Conservation (phyloP, 495 filamentous ascomycete genomes). For the Penicillium malachiteum region DNA sequence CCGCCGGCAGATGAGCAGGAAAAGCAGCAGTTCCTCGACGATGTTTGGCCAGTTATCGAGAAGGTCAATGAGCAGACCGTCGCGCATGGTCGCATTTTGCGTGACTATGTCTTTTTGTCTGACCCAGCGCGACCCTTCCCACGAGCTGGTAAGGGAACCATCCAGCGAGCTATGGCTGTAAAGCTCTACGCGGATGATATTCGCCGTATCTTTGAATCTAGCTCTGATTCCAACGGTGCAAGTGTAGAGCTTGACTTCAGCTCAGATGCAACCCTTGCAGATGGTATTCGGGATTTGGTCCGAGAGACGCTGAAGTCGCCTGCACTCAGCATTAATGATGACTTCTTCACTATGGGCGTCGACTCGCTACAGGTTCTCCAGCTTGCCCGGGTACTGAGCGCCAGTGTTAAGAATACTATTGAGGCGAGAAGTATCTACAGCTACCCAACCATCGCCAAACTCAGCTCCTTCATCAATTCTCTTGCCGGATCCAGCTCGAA, state of each 20-base stretch:
- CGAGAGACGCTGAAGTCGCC: slow-evolving; percentile 12
- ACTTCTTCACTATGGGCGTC: slow-evolving; percentile 54
- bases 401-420: slow-evolving; percentile 2
- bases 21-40: slow-evolving; percentile 21
- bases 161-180: slow-evolving; percentile 46
- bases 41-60: slow-evolving; percentile 46
- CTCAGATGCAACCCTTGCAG: slow-evolving; percentile 5
- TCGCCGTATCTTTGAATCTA: slow-evolving; percentile 38
- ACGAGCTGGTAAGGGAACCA: slow-evolving; percentile 54
- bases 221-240: slow-evolving; percentile 13
- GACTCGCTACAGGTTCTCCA: slow-evolving; percentile 41
- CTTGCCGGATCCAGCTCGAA: neutral
- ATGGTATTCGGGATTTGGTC: slow-evolving; percentile 11
- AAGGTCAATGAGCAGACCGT: slow-evolving; percentile 42
- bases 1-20: neutral
- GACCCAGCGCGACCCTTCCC: slow-evolving; percentile 50
- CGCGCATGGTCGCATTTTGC: slow-evolving; percentile 39
- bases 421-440: slow-evolving; percentile 6
- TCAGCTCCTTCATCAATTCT: slow-evolving; percentile 1
- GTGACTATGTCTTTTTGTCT: slow-evolving; percentile 34
- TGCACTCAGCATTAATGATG: slow-evolving; percentile 40
- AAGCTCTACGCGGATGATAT: slow-evolving; percentile 55
- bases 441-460: slow-evolving; percentile 8
- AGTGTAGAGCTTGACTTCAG: slow-evolving; percentile 4
- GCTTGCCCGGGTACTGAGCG: neutral